Evolutionary conservation across 495 filamentous ascomycete species (phyloP), one percentile per base, ranked within the genome.

Genomic region (Talaromyces borbonicus): DNA sequence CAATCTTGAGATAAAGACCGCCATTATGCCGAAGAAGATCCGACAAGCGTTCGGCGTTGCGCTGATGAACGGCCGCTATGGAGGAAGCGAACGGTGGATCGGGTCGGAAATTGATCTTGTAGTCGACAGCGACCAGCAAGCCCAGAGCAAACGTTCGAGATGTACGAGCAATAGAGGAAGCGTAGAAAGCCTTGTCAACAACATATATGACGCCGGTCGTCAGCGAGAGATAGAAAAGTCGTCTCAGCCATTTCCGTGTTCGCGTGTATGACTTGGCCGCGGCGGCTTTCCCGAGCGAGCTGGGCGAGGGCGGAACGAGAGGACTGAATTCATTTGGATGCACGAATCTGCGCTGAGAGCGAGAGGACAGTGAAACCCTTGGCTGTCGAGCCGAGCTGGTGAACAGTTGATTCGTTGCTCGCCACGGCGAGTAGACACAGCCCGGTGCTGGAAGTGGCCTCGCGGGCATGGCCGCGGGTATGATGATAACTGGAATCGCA

Each of bases 1-100:
- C 92, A 46, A 98, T 96, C 72, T 98, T 98, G 56, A 96, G 72
- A 59, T 98, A 98, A 2, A 98, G 63, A 0, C 92, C 92, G 43
- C 92, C 92, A 74, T 98, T 98, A 22, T 71, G 63, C 14, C 83
- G 72, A 56, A 96, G 72, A 32, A 98, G 67, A 30, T 86, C 69
- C 49, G 83, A 90, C 30, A 96, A 57, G 4, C 85, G 73, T 65
- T 89, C 78, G 1, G 92, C 92, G 55, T 80, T 92, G 35, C 92
- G 79, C 16, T 73, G 67, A 61, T 98, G 92, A 40, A 95, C 60
- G 43, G 80, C 78, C 36, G 72, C 59, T 41, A 92, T 83, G 26
- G 80, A 79, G 43, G 76, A 70, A 2, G 77, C 78, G 15, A 80
- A 65, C 29, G 77, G 73, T 11, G 90, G 89, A 44, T 87, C 67